Evolutionary conservation across 495 filamentous ascomycete genomes (phyloP).

Genomic region (Aspergillus diversus): DNA sequence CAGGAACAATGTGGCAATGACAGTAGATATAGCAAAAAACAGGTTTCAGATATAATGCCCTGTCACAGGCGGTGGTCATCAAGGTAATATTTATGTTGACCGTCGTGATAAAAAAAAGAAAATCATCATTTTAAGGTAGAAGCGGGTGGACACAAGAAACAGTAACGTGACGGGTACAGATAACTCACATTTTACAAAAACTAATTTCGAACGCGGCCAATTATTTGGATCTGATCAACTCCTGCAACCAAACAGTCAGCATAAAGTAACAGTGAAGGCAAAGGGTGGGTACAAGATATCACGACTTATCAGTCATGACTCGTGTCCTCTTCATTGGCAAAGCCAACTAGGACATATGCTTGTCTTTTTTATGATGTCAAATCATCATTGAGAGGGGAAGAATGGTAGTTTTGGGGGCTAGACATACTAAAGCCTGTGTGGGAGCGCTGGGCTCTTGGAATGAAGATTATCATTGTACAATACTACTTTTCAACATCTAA

Average conservation of each 20-base stretch:
- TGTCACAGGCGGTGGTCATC: constrained; percentile 93
- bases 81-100: constrained; percentile 89
- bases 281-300: constrained; percentile 18
- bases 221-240: not conserved
- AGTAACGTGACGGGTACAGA: not conserved
- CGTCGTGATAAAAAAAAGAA: constrained; percentile 86
- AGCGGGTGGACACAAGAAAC: constrained; percentile 2
- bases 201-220: not conserved
- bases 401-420: constrained; percentile 13
- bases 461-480: constrained; percentile 1
- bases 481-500: not conserved
- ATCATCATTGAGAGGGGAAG: constrained; percentile 49
- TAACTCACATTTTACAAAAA: constrained; percentile 29
- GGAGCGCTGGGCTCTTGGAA: not conserved
- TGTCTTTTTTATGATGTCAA: constrained; percentile 56
- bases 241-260: constrained; percentile 11
- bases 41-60: constrained; percentile 67
- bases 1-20: not conserved
- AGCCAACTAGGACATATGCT: constrained; percentile 63
- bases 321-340: constrained; percentile 53
- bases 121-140: constrained; percentile 70
- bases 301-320: constrained; percentile 52
- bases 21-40: constrained; percentile 13
- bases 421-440: constrained; percentile 34
- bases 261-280: constrained; percentile 18